A percentile compares a stretch with the other conserved stretches of the same genome.
phyloP scores from a whole-genome alignment of 176 grass and related monocot species.

The Microstegium vimineum region DNA sequence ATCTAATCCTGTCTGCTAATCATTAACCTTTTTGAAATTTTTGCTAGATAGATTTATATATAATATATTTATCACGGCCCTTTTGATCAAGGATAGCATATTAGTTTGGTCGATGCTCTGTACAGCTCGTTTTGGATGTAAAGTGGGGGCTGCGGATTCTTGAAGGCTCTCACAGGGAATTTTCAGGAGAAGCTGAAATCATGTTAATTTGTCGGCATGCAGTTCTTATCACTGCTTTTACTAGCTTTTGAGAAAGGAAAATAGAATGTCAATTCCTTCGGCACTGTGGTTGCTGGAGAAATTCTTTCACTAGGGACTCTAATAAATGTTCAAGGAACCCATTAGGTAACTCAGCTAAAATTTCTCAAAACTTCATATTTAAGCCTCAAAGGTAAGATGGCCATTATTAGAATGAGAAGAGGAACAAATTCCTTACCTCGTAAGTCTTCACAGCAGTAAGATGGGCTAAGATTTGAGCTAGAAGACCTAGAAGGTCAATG shows the following conservation, averaged over 20 bases:
- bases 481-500: background rate
- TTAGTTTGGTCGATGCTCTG: slow-evolving; percentile 24
- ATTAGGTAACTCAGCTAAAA: background rate
- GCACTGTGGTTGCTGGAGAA: background rate
- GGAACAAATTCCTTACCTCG: background rate
- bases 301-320: background rate
- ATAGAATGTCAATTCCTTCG: slow-evolving; percentile 9
- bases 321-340: background rate
- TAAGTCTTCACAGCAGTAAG: background rate
- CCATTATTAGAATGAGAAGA: background rate
- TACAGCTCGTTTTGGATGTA: slow-evolving; percentile 39
- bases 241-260: slow-evolving; percentile 22
- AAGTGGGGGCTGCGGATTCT: slow-evolving; percentile 36
- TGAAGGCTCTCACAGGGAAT: slow-evolving; percentile 18
- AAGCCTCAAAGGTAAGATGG: background rate
- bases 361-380: background rate
- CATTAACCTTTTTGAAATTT: slow-evolving; percentile 56
- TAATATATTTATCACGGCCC: slow-evolving; percentile 20
- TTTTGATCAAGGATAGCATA: slow-evolving; percentile 38
- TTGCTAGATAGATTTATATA: slow-evolving; percentile 14
- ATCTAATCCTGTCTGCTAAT: slow-evolving; percentile 48
- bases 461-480: background rate
- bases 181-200: slow-evolving; percentile 16
- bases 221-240: slow-evolving; percentile 24
- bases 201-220: slow-evolving; percentile 35